Percentiles rank a stretch among this genome's conserved stretches.
Conservation (phyloP, 352 stramenopile genomes). For the Elongisporangium undulatum region DNA sequence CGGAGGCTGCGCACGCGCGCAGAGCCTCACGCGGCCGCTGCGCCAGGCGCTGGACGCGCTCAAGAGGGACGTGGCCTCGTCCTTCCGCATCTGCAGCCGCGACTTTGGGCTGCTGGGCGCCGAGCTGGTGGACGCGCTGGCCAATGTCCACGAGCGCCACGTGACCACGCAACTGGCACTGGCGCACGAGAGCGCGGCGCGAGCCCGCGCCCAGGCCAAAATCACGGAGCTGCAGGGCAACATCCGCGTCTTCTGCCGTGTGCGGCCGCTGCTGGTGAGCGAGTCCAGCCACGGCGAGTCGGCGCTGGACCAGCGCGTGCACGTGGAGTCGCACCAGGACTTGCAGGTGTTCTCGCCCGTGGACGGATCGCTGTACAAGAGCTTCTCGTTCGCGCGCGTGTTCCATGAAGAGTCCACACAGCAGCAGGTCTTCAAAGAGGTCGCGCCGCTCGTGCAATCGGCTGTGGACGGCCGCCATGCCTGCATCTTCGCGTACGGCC, state of each 20-base stretch:
- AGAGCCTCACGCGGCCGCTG: slow-evolving; percentile 24
- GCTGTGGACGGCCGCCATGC: slow-evolving; percentile 91
- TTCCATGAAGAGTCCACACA: slow-evolving; percentile 81
- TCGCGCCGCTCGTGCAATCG: slow-evolving; percentile 86
- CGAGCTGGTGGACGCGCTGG: slow-evolving; percentile 51
- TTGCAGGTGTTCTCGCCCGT: slow-evolving; percentile 32
- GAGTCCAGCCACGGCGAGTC: slow-evolving; percentile 14
- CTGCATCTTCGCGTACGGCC: slow-evolving; percentile 96
- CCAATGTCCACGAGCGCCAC: slow-evolving; percentile 27
- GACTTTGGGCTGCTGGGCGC: slow-evolving; percentile 67
- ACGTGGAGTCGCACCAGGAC: slow-evolving; percentile 25
- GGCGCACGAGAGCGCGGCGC: slow-evolving; percentile 42
- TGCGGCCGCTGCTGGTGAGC: slow-evolving; percentile 38
- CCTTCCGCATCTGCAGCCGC: slow-evolving; percentile 60
- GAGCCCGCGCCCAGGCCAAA: slow-evolving; percentile 40
- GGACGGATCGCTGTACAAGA: slow-evolving; percentile 56
- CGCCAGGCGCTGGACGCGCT: slow-evolving; percentile 34
- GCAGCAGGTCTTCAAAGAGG: slow-evolving; percentile 89
- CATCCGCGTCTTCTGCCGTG: slow-evolving; percentile 78
- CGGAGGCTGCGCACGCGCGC: not conserved
- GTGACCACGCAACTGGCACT: slow-evolving; percentile 28
- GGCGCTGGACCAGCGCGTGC: slow-evolving; percentile 17
- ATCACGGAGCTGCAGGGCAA: slow-evolving; percentile 44
- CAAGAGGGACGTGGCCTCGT: slow-evolving; percentile 59
- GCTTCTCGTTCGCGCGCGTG: slow-evolving; percentile 86